Conservation (phyloP, 306 rosid species). For the Mucuna pruriens region DNA sequence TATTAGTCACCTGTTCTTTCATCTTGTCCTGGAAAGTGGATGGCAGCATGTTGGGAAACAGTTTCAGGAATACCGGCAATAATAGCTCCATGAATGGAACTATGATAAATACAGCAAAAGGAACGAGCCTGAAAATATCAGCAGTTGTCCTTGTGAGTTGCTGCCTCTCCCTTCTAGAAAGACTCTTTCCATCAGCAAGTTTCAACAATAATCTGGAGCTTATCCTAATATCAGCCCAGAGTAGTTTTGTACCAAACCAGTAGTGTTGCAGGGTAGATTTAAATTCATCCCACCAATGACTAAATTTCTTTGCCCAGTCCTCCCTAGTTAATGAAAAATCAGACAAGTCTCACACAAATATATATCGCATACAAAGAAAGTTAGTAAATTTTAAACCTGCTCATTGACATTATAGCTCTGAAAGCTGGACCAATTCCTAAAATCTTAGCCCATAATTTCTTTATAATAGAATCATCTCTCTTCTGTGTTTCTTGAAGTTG, state of each 20-base stretch:
- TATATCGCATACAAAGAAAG: conserved; percentile 14
- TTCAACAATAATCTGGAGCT: conserved; percentile 75
- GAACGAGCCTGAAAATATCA: conserved; percentile 90
- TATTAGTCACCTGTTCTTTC: conserved; percentile 77
- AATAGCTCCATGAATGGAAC: conserved; percentile 91
- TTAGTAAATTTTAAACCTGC: conserved; percentile 62
- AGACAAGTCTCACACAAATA: conserved; percentile 25
- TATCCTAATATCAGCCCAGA: conserved; percentile 79
- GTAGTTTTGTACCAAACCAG: conserved; percentile 83
- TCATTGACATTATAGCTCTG: conserved; percentile 74
- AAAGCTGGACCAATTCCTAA: conserved; percentile 85
- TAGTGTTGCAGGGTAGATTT: conserved; percentile 79
- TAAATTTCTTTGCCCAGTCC: conserved; percentile 86
- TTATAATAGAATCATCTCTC: conserved; percentile 48
- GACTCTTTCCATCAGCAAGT: conserved; percentile 82
- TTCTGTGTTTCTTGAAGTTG: conserved; percentile 63
- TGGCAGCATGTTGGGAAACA: conserved; percentile 91
- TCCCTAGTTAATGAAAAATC: conserved; percentile 56
- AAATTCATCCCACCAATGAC: conserved; percentile 68
- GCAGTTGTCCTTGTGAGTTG: conserved; percentile 91
- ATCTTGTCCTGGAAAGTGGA: conserved; percentile 91
- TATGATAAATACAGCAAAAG: conserved; percentile 75
- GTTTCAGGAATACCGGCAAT: conserved; percentile 75
- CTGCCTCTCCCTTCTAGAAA: conserved; percentile 89
- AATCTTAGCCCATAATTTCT: conserved; percentile 59